Evolutionary conservation across 257 asterid genomes (phyloP).

Genomic region (Datura wrightii): DNA sequence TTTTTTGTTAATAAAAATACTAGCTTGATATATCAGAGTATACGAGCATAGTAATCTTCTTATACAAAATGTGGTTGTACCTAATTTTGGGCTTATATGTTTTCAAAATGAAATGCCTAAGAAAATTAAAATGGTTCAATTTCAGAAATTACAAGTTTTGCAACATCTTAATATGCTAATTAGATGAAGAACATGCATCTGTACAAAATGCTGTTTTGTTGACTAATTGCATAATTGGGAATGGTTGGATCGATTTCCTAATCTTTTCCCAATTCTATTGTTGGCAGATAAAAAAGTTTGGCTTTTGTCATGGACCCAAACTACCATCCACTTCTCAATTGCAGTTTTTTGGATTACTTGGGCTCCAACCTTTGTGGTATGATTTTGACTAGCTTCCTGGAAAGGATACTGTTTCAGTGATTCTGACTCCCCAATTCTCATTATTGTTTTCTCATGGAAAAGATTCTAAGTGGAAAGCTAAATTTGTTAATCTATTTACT

Average conservation of each 20-base stretch:
- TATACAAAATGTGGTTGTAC: background rate
- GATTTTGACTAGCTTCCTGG: slow-evolving; percentile 31
- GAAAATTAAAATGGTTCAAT: slow-evolving; percentile 1
- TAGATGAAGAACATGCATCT: slow-evolving; percentile 1
- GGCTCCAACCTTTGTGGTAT: slow-evolving; percentile 84
- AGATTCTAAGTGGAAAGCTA: background rate
- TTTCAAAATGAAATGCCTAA: background rate
- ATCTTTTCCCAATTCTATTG: slow-evolving; percentile 8
- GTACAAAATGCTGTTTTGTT: background rate
- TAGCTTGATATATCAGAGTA: background rate
- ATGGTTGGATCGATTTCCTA: background rate
- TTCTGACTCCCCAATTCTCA: background rate
- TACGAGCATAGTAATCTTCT: background rate
- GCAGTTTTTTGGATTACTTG: slow-evolving; percentile 87
- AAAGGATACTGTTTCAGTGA: background rate
- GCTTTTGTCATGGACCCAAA: slow-evolving; percentile 79
- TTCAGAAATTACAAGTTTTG: slow-evolving; percentile 26
- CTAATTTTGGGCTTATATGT: background rate
- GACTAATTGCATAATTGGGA: background rate
- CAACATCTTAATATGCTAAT: background rate
- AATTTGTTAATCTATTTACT: background rate
- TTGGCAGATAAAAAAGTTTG: slow-evolving; percentile 79
- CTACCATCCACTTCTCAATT: slow-evolving; percentile 67
- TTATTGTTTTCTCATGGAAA: slow-evolving; percentile 27
- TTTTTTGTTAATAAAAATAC: background rate